Percentiles rank a stretch among this genome's conserved stretches.
These are phyloP conservation scores for Scheffersomyces spartinae DNA, from an alignment of 805 yeast species.

Conservation along the genomic window DNA sequence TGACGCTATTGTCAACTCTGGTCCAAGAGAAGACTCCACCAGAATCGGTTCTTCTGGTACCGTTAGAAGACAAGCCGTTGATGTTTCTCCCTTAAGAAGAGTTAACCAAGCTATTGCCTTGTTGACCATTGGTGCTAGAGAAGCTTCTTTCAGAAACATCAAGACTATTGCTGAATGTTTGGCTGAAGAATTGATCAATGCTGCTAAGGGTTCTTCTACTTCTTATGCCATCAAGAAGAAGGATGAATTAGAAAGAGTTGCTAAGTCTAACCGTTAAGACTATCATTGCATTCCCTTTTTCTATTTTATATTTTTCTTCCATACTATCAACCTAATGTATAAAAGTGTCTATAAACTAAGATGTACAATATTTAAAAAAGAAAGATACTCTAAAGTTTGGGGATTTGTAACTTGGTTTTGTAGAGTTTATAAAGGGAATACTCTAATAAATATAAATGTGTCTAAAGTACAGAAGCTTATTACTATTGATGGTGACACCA, in stretches of 20 bases:
- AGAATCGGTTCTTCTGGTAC: slow-evolving; percentile 99
- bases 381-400: too few relatives aligned
- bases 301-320: too few relatives aligned
- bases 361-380: too few relatives aligned
- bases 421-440: too few relatives aligned
- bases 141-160: slow-evolving; percentile 99
- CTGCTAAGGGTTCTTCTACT: slow-evolving; percentile 99
- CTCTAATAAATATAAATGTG: too few relatives aligned
- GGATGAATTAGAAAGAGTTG: slow-evolving; percentile 99
- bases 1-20: slow-evolving; percentile 99
- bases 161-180: slow-evolving; percentile 99
- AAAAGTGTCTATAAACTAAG: too few relatives aligned
- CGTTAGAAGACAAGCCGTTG: slow-evolving; percentile 99
- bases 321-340: too few relatives aligned
- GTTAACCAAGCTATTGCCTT: slow-evolving; percentile 98
- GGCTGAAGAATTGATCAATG: slow-evolving; percentile 99
- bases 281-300: too few relatives aligned
- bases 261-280: slow-evolving; percentile 99
- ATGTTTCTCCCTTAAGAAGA: slow-evolving; percentile 99
- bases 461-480: too few relatives aligned
- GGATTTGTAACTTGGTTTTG: too few relatives aligned
- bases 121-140: slow-evolving; percentile 99
- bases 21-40: slow-evolving; percentile 99
- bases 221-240: slow-evolving; percentile 99
- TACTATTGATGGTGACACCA: too few relatives aligned